Base-by-base conservation (phyloP, 192 early-diverging fungal genomes). In the Helicostylum pulchrum region DNA sequence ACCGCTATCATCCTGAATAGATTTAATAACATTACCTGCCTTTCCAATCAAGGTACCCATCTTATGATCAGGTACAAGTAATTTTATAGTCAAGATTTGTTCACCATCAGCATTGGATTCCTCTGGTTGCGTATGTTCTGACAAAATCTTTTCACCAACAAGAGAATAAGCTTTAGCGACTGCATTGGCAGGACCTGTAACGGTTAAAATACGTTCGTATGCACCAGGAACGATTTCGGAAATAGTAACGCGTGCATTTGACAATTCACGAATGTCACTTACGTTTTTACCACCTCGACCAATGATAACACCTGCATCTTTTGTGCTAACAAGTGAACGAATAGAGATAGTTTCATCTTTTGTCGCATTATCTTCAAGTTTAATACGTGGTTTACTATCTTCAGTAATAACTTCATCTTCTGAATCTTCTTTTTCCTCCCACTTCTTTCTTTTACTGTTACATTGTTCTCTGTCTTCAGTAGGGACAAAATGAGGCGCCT, bases 1-100 rank as follows among this genome's bases (percentile, higher is more conserved):
- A 17, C 91, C 88, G 19, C 91, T 92, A 46, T 80, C 73, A 49
- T 95, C 91, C 73, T 97, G 95, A 53, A 99, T 88, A 67, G 93
- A 89, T 77, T 92, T 95, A 78, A 99, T 97, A 69, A 91, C 91
- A 50, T 77, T 66, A 46, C 95, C 95, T 43, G 82, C 83, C 67
- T 91, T 88, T 20, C 96, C 96, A 71, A 99, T 97, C 61, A 99
- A 77, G 48, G 86, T 86, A 20, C 91, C 90, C 88, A 99, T 94
- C 21, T 88, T 86, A 62, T 80, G 78, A 70, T 95, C 86, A 53
- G 94, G 88, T 20, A 99, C 89, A 55, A 99, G 82, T 10, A 99
- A 72, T 32, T 93, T 87, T 62, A 98, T 86, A 7, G 88, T 83
- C 2, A 88, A 69, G 5, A 69, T 77, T 31, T 62, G 53, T 23